Base-by-base conservation (phyloP, 257 asterid species). In the Orobanche coerulescens region DNA sequence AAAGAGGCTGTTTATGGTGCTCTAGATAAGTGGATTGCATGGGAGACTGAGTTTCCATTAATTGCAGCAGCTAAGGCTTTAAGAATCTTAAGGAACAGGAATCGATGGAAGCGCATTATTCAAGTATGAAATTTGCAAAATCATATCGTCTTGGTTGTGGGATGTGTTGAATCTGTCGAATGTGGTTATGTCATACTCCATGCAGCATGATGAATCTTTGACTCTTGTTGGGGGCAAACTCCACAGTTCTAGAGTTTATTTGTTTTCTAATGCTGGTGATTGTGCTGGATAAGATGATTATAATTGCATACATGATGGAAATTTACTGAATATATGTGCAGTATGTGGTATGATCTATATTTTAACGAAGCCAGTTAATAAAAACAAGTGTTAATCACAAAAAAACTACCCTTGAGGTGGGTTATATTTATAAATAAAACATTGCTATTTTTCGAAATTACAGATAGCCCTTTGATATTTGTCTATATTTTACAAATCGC, bases 11-110 rank as follows among this genome's bases (percentile, higher is more conserved):
- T 91, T 25, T 91, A 91, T 66, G 77, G 87, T 62, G 86, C 95
- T 18, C 75, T 91, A 33, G 84, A 88, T 69, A 73, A 84, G 72
- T 91, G 96, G 96, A 66, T 84, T 71, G 98, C 96, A 58, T 91
- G 96, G 96, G 98, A 91, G 70, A 70, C 90, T 31, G 98, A 91
- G 67, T 91, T 88, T 81, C 98, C 98, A 7, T 62, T 85, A 71
- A 73, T 88, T 74, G 96, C 98, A 61, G 95, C 90, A n/a, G 96
- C 95, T 23, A 91, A 85, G 81, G 94, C 96, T 65, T 58, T 91
- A 66, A 73, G 77, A 72, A 88, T 88, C 36, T 65, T 88, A 34
- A 84, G 84, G 81, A 77, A 80, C 69, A 82, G 87, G 69, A 76
- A 44, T 49, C 93, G 79, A 71, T 91, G 98, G 98, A 74, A 61